phyloP scores from a whole-genome alignment of 2,329 filamentous ascomycete genomes.

The Fusarium oxysporum region DNA sequence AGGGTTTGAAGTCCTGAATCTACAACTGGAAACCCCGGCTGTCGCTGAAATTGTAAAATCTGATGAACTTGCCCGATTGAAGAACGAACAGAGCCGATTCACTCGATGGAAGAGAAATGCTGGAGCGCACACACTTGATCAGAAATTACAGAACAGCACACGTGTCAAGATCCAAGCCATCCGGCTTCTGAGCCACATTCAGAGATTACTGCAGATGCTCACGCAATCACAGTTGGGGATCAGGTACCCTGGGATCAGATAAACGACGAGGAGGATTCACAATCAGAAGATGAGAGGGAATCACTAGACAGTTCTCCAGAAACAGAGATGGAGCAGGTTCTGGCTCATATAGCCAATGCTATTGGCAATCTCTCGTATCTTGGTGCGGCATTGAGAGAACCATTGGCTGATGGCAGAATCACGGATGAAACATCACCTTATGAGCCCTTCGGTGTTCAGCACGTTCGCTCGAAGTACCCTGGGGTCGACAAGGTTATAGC shows the following conservation, averaged over 20 bases:
- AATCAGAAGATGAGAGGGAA: background rate
- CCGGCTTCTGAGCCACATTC: background rate
- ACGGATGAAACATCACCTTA: background rate
- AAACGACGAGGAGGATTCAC: rapidly evolving
- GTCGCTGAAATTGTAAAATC: rapidly evolving
- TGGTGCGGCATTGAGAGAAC: rapidly evolving
- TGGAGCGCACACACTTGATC: background rate
- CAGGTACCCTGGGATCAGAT: background rate
- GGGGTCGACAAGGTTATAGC: background rate
- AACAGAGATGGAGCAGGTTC: background rate
- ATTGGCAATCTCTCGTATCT: background rate
- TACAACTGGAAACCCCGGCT: background rate
- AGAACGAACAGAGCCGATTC: background rate
- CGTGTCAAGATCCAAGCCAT: background rate
- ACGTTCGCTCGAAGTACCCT: background rate
- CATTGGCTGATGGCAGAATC: rapidly evolving
- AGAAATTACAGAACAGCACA: rapidly evolving
- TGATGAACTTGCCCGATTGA: background rate
- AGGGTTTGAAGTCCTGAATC: background rate
- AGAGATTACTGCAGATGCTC: background rate
- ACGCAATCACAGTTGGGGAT: background rate
- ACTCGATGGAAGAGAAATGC: background rate
- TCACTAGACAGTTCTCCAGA: background rate
- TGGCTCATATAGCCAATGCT: rapidly evolving
- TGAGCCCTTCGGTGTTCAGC: background rate